Evolutionary conservation across 441 rosid genomes (phyloP).

Genomic region (Dalechampia spathulata): DNA sequence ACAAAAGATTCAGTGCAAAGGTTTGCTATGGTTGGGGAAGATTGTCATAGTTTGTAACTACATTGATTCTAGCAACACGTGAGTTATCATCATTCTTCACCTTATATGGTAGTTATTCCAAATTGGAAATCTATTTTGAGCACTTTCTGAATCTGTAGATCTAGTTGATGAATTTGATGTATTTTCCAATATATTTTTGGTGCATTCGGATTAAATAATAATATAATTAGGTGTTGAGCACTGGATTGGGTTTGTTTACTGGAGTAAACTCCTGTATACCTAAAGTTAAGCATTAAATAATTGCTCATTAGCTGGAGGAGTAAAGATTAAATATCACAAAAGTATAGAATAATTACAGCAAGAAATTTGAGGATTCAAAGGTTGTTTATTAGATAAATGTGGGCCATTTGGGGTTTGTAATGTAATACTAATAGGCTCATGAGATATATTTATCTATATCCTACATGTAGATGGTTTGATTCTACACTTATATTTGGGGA

Average conservation of each 20-base stretch:
- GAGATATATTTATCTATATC: neutral
- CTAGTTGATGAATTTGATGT: neutral
- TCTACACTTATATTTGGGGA: neutral
- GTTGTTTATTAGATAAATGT: neutral
- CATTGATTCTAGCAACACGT: conserved; percentile 65
- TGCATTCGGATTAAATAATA: too few relatives aligned
- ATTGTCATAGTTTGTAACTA: conserved; percentile 94
- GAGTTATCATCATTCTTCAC: conserved; percentile 32
- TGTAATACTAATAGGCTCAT: neutral
- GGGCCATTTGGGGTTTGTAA: conserved; percentile 2
- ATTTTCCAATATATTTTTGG: neutral
- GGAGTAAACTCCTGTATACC: neutral
- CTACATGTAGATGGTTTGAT: neutral
- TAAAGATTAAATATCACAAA: too few relatives aligned
- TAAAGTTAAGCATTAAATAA: too few relatives aligned
- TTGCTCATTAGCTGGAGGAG: too few relatives aligned
- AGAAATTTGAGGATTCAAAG: neutral
- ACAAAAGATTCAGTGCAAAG: conserved; percentile 89
- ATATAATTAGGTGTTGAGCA: too few relatives aligned
- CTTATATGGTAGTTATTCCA: conserved; percentile 17
- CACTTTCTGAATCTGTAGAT: conserved; percentile 1
- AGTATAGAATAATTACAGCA: too few relatives aligned
- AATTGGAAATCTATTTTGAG: neutral
- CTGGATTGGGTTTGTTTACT: neutral
- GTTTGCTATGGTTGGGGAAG: conserved; percentile 94